Conservation (phyloP, 2,329 filamentous ascomycete species). For the Phialophora tarda region DNA sequence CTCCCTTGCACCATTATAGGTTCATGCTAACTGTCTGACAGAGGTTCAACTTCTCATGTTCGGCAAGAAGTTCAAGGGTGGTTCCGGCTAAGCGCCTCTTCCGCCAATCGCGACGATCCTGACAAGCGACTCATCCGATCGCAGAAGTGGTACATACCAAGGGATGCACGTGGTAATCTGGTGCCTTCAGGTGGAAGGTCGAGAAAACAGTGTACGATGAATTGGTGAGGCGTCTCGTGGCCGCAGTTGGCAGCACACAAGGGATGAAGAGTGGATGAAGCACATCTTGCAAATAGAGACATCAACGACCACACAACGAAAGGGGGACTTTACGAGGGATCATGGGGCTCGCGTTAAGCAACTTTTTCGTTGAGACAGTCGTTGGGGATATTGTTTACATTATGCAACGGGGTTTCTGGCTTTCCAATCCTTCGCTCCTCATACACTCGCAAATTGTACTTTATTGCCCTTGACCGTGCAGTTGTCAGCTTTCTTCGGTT, state of each 20-base stretch:
- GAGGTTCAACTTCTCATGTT: conserved; percentile 87
- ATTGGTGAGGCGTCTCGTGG: conserved; percentile 8
- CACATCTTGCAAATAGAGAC: conserved; percentile 33
- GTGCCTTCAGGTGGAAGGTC: conserved; percentile 28
- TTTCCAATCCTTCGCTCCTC: conserved; percentile 23
- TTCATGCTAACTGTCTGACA: conserved; percentile 33
- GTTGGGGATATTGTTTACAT: conserved; percentile 21
- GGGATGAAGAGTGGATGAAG: conserved; percentile 17
- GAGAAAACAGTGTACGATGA: conserved; percentile 18
- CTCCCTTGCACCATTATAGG: not conserved
- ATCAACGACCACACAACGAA: conserved; percentile 21
- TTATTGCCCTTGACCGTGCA: conserved; percentile 42
- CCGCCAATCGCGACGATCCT: conserved; percentile 19
- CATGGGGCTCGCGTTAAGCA: conserved; percentile 7
- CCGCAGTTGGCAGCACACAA: conserved; percentile 8
- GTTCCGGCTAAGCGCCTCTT: conserved; percentile 44
- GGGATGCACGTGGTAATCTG: conserved; percentile 12
- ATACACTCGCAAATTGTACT: conserved; percentile 51
- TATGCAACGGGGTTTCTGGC: conserved; percentile 28
- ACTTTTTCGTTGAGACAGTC: conserved; percentile 17
- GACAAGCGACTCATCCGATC: conserved; percentile 18
- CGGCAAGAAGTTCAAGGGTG: conserved; percentile 96
- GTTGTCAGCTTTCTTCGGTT: not conserved
- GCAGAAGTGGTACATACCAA: not conserved
- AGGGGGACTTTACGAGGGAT: conserved; percentile 14